Conservation (phyloP, 2,329 filamentous ascomycete species). For the Calonectria naviculata region DNA sequence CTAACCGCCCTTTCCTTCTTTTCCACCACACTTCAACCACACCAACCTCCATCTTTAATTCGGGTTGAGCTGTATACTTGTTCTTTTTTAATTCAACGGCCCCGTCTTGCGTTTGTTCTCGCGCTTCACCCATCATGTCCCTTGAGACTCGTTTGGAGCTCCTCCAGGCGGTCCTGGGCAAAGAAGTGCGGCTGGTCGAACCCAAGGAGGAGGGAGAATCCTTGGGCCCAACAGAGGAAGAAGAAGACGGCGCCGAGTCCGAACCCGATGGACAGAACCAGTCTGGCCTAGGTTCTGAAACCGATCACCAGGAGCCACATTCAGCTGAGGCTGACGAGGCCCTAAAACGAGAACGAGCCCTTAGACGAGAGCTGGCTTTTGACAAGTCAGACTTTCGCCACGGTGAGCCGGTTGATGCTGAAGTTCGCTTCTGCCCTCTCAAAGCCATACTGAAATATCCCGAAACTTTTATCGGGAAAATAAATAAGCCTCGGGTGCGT, state of each 20-base stretch:
- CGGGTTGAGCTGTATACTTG: neutral
- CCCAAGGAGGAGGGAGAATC: constrained; percentile 4
- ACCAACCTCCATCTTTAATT: neutral
- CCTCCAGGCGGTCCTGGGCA: constrained; percentile 34
- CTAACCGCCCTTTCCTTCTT: neutral
- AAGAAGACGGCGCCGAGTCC: neutral
- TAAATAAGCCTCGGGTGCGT: constrained; percentile 61
- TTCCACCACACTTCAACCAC: too few species aligned
- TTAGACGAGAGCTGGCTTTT: constrained; percentile 27
- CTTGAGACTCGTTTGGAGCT: constrained; percentile 31
- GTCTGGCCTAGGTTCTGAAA: neutral
- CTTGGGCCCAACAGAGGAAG: neutral
- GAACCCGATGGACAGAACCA: neutral
- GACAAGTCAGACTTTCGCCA: constrained; percentile 37
- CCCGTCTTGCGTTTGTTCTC: neutral
- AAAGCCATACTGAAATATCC: constrained; percentile 68
- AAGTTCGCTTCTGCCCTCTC: constrained; percentile 60
- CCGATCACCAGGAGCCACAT: neutral
- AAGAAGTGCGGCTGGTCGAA: constrained; percentile 31
- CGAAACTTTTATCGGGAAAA: constrained; percentile 66
- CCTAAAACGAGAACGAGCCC: constrained; percentile 13
- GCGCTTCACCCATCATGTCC: constrained; percentile 26
- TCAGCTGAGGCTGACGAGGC: constrained; percentile 9
- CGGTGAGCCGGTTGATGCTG: constrained; percentile 37
- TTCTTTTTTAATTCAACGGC: neutral